Conservation (phyloP, 495 filamentous ascomycete genomes). For the Platismatia glauca region DNA sequence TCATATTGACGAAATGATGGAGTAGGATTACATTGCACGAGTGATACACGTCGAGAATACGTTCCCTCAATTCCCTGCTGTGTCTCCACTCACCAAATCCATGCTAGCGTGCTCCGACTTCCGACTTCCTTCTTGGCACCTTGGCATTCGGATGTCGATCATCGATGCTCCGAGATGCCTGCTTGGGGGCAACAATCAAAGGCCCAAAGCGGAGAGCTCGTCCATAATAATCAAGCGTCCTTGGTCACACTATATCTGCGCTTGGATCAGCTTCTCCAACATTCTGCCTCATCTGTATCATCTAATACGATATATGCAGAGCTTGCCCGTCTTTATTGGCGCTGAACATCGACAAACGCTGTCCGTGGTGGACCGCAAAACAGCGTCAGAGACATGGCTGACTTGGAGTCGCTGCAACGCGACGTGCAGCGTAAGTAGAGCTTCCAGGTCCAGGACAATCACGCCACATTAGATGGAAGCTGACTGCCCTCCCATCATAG, state of each 20-base stretch:
- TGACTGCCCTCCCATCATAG: slow-evolving; percentile 14
- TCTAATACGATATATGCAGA: background rate
- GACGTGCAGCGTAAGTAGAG: slow-evolving; percentile 4
- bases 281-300: background rate
- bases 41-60: no score
- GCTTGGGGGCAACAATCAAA: slow-evolving; percentile 1
- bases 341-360: background rate
- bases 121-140: background rate
- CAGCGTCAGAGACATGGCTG: slow-evolving; percentile 15
- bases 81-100: no score
- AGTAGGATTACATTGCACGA: no score
- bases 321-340: background rate
- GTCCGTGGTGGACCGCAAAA: slow-evolving; percentile 4
- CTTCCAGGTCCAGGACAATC: background rate
- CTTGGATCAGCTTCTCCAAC: background rate
- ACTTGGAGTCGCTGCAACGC: slow-evolving; percentile 16
- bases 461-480: background rate
- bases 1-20: no score
- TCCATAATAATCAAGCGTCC: background rate
- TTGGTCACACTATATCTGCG: background rate
- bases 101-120: no score
- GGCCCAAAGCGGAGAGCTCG: background rate
- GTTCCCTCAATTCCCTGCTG: no score
- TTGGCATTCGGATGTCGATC: slow-evolving; percentile 7
- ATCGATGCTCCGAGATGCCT: slow-evolving; percentile 1